Conservation (phyloP, 2,329 filamentous ascomycete genomes). For the Cladobotryum mycophilum region DNA sequence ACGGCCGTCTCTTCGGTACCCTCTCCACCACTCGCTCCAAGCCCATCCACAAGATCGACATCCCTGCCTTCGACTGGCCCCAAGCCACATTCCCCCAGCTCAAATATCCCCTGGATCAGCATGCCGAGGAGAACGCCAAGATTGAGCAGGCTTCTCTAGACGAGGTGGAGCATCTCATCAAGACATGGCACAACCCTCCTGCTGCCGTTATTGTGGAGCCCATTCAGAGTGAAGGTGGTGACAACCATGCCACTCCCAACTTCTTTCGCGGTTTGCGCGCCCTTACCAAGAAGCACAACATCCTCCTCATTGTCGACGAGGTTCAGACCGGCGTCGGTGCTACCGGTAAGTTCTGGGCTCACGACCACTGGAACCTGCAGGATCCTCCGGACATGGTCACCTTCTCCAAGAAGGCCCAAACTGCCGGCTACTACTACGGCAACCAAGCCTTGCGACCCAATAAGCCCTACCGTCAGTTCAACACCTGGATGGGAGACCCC, state of each 20-base stretch:
- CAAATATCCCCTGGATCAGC: conserved; percentile 79
- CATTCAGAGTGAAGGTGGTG: conserved; percentile 87
- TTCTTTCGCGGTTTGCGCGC: conserved; percentile 84
- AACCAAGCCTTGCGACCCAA: conserved; percentile 76
- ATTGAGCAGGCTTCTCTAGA: conserved; percentile 76
- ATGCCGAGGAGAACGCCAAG: conserved; percentile 71
- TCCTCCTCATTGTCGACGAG: conserved; percentile 88
- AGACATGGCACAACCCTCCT: conserved; percentile 70
- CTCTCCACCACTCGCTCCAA: conserved; percentile 88
- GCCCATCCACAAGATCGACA: conserved; percentile 91
- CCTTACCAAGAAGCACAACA: conserved; percentile 67
- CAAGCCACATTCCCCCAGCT: conserved; percentile 79
- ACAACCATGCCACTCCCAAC: conserved; percentile 82
- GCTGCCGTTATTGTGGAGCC: conserved; percentile 82
- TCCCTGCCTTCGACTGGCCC: conserved; percentile 92
- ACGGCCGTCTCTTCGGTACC: conserved; percentile 82
- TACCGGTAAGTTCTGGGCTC: conserved; percentile 92
- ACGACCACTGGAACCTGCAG: conserved; percentile 84
- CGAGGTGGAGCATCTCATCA: conserved; percentile 77
- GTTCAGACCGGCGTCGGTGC: conserved; percentile 91
- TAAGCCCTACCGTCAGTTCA: conserved; percentile 93
- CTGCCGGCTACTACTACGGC: conserved; percentile 86
- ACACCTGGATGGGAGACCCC: conserved; percentile 96
- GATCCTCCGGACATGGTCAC: conserved; percentile 88
- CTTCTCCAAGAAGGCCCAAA: conserved; percentile 92